phyloP scores from a whole-genome alignment of 345 rosid species.

The Dimocarpus longan region DNA sequence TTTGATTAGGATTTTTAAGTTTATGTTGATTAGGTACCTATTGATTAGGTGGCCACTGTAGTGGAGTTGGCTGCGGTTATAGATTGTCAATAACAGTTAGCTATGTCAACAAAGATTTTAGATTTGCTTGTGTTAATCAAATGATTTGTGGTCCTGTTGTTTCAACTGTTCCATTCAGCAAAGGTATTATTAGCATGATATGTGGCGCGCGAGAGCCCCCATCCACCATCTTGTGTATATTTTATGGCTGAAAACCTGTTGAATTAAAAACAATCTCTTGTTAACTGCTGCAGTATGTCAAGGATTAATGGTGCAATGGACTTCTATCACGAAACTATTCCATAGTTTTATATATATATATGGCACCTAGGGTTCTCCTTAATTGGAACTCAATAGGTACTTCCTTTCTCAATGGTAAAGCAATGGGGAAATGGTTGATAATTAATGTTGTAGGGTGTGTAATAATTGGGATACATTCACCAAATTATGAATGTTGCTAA shows the following conservation, averaged over 20 bases:
- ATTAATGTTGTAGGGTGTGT: too few relatives aligned
- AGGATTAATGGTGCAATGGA: background rate
- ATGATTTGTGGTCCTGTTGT: background rate
- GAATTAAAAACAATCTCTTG: background rate
- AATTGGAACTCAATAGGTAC: too few relatives aligned
- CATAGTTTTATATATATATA: background rate
- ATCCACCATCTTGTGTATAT: background rate
- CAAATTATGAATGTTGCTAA: background rate
- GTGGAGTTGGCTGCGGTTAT: constrained; percentile 1
- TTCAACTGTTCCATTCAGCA: background rate
- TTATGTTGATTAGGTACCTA: background rate
- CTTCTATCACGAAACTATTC: background rate
- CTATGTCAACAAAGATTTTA: background rate
- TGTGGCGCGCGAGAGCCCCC: background rate
- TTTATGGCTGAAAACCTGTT: background rate
- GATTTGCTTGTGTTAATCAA: background rate
- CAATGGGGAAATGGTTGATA: too few relatives aligned
- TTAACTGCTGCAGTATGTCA: background rate
- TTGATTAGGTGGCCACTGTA: background rate
- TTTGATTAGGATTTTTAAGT: too few relatives aligned
- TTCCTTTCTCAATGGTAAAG: too few relatives aligned
- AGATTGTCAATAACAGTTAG: background rate
- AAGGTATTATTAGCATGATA: background rate
- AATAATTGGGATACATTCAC: background rate
- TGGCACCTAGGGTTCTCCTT: too few relatives aligned